Percentiles rank a stretch among this genome's conserved stretches.
Conservation (phyloP, 441 rosid species). For the Eutrema salsugineum region DNA sequence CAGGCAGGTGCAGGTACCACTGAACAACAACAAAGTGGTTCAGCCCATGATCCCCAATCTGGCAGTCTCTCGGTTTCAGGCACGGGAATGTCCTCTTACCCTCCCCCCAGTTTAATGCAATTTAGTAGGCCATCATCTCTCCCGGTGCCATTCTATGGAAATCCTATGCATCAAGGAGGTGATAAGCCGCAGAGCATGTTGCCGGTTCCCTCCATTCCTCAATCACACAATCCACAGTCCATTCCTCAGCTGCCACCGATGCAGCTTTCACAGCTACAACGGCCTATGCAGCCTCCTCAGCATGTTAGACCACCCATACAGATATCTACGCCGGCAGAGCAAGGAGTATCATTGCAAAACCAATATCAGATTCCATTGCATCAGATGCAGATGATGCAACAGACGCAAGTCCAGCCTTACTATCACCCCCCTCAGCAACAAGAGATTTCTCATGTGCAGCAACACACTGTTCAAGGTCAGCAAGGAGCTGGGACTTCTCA, state of each 20-base stretch:
- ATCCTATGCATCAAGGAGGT: constrained; percentile 53
- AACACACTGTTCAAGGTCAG: constrained; percentile 54
- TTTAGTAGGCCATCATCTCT: constrained; percentile 67
- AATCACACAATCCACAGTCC: constrained; percentile 50
- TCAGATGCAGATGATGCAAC: constrained; percentile 68
- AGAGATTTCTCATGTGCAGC: constrained; percentile 61
- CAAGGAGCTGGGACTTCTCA: constrained; percentile 56
- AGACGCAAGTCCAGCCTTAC: constrained; percentile 57
- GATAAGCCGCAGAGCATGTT: constrained; percentile 53
- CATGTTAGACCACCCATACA: constrained; percentile 70
- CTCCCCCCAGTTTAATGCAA: constrained; percentile 63
- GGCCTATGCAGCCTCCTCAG: constrained; percentile 80
- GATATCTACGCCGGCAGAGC: constrained; percentile 61
- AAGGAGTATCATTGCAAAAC: constrained; percentile 56
- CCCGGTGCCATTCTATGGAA: constrained; percentile 53
- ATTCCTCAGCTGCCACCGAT: constrained; percentile 65
- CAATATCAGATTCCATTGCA: constrained; percentile 66
- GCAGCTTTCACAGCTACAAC: constrained; percentile 77
- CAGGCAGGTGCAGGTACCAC: constrained; percentile 49
- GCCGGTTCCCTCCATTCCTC: constrained; percentile 51
- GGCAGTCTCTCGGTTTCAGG: constrained; percentile 50
- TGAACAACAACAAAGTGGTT: constrained; percentile 62
- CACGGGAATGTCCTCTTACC: constrained; percentile 56
- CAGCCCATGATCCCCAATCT: constrained; percentile 48
- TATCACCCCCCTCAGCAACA: constrained; percentile 67